Conservation (phyloP, 371 early-diverging fungal genomes). For the Apophysomyces variabilis region DNA sequence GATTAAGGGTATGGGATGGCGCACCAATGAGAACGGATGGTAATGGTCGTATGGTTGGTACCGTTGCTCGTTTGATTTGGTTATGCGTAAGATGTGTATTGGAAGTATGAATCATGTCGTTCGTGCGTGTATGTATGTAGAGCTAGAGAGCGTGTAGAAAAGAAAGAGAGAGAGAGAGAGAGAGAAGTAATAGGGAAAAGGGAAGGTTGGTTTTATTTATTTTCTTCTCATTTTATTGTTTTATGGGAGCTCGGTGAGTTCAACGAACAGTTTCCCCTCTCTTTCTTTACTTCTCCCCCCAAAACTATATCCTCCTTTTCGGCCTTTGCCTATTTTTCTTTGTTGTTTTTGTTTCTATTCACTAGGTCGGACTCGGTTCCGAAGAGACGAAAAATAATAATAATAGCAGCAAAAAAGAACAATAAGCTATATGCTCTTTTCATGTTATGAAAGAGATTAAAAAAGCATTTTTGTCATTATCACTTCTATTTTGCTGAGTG, state of each 20-base stretch:
- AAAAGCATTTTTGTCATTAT: too few species aligned
- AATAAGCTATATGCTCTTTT: too few species aligned
- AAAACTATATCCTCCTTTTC: too few species aligned
- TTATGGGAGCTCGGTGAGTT: background rate
- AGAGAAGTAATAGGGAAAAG: slow-evolving; percentile 16
- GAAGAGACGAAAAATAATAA: background rate
- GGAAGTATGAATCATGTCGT: slow-evolving; percentile 15
- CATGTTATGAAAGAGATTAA: too few species aligned
- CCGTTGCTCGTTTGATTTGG: slow-evolving; percentile 1
- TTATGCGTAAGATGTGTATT: background rate
- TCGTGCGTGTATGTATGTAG: slow-evolving; percentile 1
- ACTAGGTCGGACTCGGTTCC: background rate
- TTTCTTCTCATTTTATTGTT: slow-evolving; percentile 8
- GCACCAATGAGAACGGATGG: slow-evolving; percentile 31
- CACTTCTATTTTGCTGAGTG: background rate
- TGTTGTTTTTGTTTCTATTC: background rate
- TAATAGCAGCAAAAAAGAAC: too few species aligned
- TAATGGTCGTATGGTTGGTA: slow-evolving; percentile 15
- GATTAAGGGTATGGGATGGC: slow-evolving; percentile 2
- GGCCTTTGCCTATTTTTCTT: background rate
- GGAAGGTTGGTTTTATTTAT: slow-evolving; percentile 9
- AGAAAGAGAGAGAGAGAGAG: background rate
- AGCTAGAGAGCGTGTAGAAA: slow-evolving; percentile 8
- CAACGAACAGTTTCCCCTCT: too few species aligned
- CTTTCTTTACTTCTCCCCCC: too few species aligned